Conservation (phyloP, 495 filamentous ascomycete genomes). For the Penicillium taxi region DNA sequence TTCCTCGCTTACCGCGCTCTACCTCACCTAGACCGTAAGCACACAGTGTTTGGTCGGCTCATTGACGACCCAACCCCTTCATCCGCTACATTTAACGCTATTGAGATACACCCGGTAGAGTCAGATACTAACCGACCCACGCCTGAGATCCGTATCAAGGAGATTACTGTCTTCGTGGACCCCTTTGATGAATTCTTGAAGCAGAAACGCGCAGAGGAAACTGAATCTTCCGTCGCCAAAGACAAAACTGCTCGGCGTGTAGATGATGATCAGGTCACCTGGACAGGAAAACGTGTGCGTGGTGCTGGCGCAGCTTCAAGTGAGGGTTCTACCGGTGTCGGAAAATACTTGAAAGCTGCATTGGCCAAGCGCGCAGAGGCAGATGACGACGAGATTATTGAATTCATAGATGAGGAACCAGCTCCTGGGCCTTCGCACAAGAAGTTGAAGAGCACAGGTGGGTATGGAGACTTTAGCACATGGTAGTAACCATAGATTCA, state of each 20-base stretch:
- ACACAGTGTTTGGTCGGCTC: slow-evolving; percentile 88
- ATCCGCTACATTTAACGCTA: slow-evolving; percentile 50
- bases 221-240: slow-evolving; percentile 29
- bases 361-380: slow-evolving; percentile 32
- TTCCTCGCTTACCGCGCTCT: slow-evolving; percentile 83
- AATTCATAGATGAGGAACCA: slow-evolving; percentile 49
- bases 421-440: slow-evolving; percentile 65
- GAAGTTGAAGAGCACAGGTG: slow-evolving; percentile 64
- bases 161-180: slow-evolving; percentile 83
- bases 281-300: slow-evolving; percentile 80
- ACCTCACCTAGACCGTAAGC: slow-evolving; percentile 83
- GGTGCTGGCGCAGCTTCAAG: slow-evolving; percentile 43
- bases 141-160: slow-evolving; percentile 68
- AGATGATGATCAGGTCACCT: slow-evolving; percentile 83
- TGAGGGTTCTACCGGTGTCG: slow-evolving; percentile 48
- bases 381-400: slow-evolving; percentile 51
- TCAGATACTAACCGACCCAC: slow-evolving; percentile 62
- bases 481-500: too few relatives aligned
- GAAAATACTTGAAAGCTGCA: slow-evolving; percentile 69
- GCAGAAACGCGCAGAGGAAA: slow-evolving; percentile 44
- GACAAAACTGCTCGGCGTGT: slow-evolving; percentile 47
- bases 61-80: slow-evolving; percentile 64
- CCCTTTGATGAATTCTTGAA: slow-evolving; percentile 85
- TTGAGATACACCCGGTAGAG: slow-evolving; percentile 65
- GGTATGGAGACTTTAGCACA: slow-evolving; percentile 81